Percentiles rank a stretch among this genome's conserved stretches.
Evolutionary conservation across 1,284 basidiomycete species (phyloP).

Genomic region (Ustilago cynodontis): DNA sequence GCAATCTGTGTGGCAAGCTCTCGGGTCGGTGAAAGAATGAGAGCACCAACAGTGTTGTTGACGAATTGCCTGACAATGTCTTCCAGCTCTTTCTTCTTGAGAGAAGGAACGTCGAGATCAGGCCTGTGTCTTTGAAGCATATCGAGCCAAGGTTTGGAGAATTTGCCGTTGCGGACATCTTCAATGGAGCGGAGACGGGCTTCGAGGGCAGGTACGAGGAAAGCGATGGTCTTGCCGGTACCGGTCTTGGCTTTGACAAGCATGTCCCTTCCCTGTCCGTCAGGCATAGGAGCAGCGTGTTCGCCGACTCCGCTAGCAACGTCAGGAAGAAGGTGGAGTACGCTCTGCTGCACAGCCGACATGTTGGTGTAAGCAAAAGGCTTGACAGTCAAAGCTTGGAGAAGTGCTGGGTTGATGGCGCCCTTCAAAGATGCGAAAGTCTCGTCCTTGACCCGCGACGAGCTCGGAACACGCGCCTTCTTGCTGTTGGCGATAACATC

Average conservation of each 20-base stretch:
- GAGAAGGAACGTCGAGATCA: constrained; percentile 49
- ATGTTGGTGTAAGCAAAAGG: constrained; percentile 83
- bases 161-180: constrained; percentile 42
- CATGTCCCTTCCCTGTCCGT: constrained; percentile 68
- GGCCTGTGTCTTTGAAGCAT: constrained; percentile 65
- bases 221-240: constrained; percentile 70
- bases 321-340: constrained; percentile 76
- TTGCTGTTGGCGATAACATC: not conserved
- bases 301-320: constrained; percentile 59
- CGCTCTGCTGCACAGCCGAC: constrained; percentile 86
- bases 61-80: constrained; percentile 48
- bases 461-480: not conserved
- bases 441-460: constrained; percentile 33
- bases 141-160: constrained; percentile 43
- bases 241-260: constrained; percentile 70
- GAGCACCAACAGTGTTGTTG: constrained; percentile 76
- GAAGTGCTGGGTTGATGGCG: constrained; percentile 47
- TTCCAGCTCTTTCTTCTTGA: constrained; percentile 47
- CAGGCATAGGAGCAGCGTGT: constrained; percentile 32
- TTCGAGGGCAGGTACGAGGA: constrained; percentile 69
- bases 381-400: constrained; percentile 69
- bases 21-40: constrained; percentile 92
- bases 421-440: constrained; percentile 58
- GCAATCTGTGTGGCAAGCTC: constrained; percentile 96
- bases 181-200: constrained; percentile 65